Evolutionary conservation across 352 stramenopile genomes (phyloP).

Genomic region (Pseudoperonospora humuli): DNA sequence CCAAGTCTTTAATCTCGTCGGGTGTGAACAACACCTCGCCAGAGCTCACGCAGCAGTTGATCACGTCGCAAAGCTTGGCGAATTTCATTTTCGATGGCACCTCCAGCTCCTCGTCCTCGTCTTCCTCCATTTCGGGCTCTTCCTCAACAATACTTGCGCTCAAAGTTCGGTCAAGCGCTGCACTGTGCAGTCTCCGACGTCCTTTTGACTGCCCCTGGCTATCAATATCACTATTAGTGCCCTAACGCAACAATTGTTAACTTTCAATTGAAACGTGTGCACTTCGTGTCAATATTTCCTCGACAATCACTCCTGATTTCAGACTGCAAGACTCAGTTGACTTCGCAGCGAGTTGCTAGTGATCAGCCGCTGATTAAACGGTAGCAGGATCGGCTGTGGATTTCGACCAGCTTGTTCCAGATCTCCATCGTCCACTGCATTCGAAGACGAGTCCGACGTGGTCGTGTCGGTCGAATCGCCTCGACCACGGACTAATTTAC

Average conservation of each 20-base stretch:
- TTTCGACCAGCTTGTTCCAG: conserved; percentile 48
- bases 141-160: conserved; percentile 25
- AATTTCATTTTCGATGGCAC: conserved; percentile 33
- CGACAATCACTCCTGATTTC: no score
- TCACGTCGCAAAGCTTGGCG: conserved; percentile 40
- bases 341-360: conserved; percentile 24
- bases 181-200: conserved; percentile 9
- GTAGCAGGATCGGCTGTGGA: conserved; percentile 44
- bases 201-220: conserved; percentile 14
- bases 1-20: conserved; percentile 53
- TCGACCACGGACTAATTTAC: conserved; percentile 12
- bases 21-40: conserved; percentile 43
- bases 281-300: no score
- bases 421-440: conserved; percentile 21
- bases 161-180: conserved; percentile 17
- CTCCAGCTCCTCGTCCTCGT: conserved; percentile 33
- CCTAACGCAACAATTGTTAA: no score
- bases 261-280: no score
- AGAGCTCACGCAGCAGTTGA: conserved; percentile 59
- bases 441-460: conserved; percentile 16
- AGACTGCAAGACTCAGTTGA: conserved; percentile 26
- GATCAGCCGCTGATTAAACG: conserved; percentile 39
- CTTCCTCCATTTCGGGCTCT: conserved; percentile 27
- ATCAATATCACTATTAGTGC: conserved; percentile 52
- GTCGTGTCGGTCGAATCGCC: conserved; percentile 30